Conservation (phyloP, 768 basidiomycete genomes). For the Suillus placidus region DNA sequence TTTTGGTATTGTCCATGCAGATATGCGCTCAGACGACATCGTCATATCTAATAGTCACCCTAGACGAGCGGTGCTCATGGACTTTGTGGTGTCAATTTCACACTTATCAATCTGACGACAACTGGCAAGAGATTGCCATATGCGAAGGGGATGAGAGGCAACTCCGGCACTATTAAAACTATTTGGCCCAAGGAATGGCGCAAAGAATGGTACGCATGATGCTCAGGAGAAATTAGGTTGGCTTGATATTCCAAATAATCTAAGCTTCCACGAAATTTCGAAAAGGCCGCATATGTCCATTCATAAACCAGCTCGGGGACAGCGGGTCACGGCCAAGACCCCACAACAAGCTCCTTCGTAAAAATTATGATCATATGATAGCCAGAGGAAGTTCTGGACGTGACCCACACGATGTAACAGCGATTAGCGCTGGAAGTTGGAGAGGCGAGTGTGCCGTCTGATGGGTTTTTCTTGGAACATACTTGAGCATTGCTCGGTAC, state of each 20-base stretch:
- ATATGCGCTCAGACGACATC: background rate
- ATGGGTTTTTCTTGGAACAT: no score
- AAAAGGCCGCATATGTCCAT: background rate
- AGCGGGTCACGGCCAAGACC: background rate
- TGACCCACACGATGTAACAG: no score
- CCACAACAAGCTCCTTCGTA: background rate
- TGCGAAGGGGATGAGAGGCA: background rate
- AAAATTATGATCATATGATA: background rate
- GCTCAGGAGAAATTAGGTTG: background rate
- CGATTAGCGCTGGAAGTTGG: no score
- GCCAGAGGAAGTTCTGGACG: background rate
- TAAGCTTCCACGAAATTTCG: background rate
- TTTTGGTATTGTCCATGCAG: background rate
- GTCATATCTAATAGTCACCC: background rate
- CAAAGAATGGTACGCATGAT: background rate
- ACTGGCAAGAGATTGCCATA: background rate
- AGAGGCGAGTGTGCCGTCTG: no score
- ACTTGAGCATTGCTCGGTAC: no score
- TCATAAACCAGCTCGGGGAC: background rate
- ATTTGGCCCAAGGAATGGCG: background rate
- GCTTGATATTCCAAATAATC: background rate
- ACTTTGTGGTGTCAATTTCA: background rate
- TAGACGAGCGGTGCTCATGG: background rate
- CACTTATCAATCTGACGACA: background rate
- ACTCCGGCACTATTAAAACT: background rate